phyloP scores from a whole-genome alignment of 2,329 filamentous ascomycete genomes.

The Fusarium sp. region DNA sequence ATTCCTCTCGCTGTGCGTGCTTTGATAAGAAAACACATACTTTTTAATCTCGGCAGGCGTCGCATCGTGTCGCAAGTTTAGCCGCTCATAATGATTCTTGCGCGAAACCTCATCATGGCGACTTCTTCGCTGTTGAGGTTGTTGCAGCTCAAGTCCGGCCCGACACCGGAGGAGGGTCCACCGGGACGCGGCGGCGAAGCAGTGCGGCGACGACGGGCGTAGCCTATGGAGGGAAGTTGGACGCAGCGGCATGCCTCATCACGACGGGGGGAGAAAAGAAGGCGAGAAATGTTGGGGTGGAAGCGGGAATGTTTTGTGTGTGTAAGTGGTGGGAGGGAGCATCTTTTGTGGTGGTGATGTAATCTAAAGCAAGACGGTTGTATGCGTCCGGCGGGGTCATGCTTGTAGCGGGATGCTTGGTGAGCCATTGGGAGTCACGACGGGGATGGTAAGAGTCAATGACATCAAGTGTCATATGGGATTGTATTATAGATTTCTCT shows the following conservation, averaged over 20 bases:
- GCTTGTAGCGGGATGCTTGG: conserved; percentile 28
- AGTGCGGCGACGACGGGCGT: conserved; percentile 21
- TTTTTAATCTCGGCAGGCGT: conserved; percentile 85
- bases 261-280: conserved; percentile 43
- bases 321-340: conserved; percentile 3
- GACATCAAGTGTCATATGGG: background rate
- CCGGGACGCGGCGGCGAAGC: conserved; percentile 4
- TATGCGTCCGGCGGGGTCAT: conserved; percentile 35
- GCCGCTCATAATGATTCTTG: conserved; percentile 82
- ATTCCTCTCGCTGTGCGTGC: background rate
- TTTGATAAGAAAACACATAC: conserved; percentile 51
- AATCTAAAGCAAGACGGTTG: conserved; percentile 29
- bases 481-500: background rate
- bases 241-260: conserved; percentile 73
- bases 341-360: conserved; percentile 42
- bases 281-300: background rate
- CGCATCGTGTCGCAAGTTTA: conserved; percentile 77
- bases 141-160: conserved; percentile 18
- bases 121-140: conserved; percentile 27
- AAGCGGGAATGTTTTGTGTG: background rate
- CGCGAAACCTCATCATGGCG: conserved; percentile 31
- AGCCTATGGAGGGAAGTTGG: conserved; percentile 41
- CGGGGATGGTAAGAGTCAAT: background rate
- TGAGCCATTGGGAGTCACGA: background rate
- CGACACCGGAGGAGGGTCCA: conserved; percentile 36